phyloP scores from a whole-genome alignment of 768 basidiomycete species.

The Tephrocybe sp. region DNA sequence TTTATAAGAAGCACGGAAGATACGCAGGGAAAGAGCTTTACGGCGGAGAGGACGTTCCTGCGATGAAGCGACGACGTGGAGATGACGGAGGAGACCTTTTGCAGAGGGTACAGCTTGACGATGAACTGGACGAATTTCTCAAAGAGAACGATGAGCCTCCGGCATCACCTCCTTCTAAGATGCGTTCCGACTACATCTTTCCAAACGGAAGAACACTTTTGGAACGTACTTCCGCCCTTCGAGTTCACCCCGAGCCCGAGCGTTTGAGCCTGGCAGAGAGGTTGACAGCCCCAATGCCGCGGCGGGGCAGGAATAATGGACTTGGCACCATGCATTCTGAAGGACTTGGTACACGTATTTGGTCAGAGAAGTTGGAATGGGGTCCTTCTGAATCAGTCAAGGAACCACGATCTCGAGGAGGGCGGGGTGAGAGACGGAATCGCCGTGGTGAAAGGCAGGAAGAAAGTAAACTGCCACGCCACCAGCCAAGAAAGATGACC shows the following conservation, averaged over 20 bases:
- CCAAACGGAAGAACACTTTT: conserved; percentile 51
- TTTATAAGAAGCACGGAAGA: conserved; percentile 74
- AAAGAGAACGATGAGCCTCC: conserved; percentile 42
- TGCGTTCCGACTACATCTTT: conserved; percentile 66
- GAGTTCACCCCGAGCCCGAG: conserved; percentile 32
- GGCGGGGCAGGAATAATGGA: conserved; percentile 32
- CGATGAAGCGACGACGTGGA: conserved; percentile 35
- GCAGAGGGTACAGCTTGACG: conserved; percentile 50
- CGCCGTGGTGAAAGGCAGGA: conserved; percentile 21
- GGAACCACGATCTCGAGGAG: conserved; percentile 14
- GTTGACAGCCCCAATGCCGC: conserved; percentile 45
- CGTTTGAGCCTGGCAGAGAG: conserved; percentile 40
- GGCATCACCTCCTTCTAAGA: conserved; percentile 59
- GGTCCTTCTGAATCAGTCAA: conserved; percentile 5
- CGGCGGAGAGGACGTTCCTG: conserved; percentile 23
- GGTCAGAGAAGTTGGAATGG: conserved; percentile 19
- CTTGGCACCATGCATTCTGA: conserved; percentile 22
- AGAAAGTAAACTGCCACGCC: conserved; percentile 33
- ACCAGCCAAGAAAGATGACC: conserved; percentile 51
- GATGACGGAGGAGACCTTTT: conserved; percentile 31
- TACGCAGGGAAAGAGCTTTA: conserved; percentile 61
- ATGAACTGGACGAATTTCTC: conserved; percentile 71
- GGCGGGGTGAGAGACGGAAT: conserved; percentile 19
- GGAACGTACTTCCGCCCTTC: conserved; percentile 53
- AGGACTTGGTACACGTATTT: conserved; percentile 18